A percentile compares a stretch with the other conserved stretches of the same genome.
Conservation (phyloP, 2,329 filamentous ascomycete genomes). For the Juglanconis sp. region DNA sequence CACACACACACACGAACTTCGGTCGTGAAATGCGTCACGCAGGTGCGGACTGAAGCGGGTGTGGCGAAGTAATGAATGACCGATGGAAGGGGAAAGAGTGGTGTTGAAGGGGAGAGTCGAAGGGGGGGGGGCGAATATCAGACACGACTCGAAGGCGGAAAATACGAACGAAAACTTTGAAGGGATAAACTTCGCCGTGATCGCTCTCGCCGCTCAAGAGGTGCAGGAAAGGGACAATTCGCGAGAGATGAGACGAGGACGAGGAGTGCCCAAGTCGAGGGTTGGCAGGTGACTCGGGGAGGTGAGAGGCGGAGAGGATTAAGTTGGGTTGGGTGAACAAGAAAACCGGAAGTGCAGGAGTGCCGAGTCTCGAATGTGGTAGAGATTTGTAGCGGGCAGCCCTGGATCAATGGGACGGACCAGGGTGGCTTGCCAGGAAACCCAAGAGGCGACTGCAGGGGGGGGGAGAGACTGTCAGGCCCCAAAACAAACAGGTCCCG, state of each 20-base stretch:
- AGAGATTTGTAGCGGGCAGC: constrained; percentile 16
- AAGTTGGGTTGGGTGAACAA: neutral
- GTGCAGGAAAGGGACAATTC: constrained; percentile 8
- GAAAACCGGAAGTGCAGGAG: constrained; percentile 7
- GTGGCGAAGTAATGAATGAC: neutral
- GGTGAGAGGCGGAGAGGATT: neutral
- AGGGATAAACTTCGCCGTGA: constrained; percentile 4
- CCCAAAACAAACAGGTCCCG: constrained; percentile 16
- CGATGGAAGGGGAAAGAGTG: neutral
- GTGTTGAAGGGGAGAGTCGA: neutral
- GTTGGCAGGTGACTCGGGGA: constrained; percentile 12
- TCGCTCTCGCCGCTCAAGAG: constrained; percentile 13
- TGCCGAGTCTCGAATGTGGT: constrained; percentile 17
- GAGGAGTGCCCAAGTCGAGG: constrained; percentile 10
- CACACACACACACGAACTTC: neutral
- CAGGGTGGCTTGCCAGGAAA: constrained; percentile 4
- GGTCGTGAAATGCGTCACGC: constrained; percentile 9
- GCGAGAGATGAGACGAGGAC: constrained; percentile 4
- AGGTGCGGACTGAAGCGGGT: constrained; percentile 3
- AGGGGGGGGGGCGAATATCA: neutral
- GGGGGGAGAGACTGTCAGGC: constrained; percentile 3
- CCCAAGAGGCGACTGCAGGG: neutral
- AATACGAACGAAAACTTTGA: constrained; percentile 9
- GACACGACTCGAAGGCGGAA: constrained; percentile 18
- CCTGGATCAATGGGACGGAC: constrained; percentile 3